These are phyloP conservation scores for Sequoiadendron giganteum DNA, from an alignment of 75 land plant species.

Conservation along the genomic window DNA sequence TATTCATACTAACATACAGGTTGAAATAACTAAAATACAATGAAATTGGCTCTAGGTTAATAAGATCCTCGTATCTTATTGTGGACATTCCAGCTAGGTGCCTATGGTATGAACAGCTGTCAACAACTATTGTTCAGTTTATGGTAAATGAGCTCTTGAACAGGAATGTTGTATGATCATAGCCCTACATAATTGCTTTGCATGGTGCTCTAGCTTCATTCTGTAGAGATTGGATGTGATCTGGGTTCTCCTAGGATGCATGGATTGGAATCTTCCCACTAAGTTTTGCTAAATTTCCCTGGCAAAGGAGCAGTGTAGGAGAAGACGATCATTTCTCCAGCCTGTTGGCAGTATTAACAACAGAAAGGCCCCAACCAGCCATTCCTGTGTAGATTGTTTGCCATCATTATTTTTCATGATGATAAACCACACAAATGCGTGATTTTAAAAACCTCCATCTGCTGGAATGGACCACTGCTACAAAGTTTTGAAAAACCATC, in stretches of 20 bases:
- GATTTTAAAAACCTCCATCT: too few species aligned
- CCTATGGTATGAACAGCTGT: not conserved
- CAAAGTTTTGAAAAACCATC: too few species aligned
- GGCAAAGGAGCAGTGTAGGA: not conserved
- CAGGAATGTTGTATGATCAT: not conserved
- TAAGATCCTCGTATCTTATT: not conserved
- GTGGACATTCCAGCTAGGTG: not conserved
- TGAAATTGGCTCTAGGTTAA: not conserved
- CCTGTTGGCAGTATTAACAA: not conserved
- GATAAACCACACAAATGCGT: not conserved
- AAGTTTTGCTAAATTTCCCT: not conserved
- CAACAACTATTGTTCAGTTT: not conserved
- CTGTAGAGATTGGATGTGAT: not conserved
- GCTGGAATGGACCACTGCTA: too few species aligned
- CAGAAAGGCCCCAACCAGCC: not conserved
- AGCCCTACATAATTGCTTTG: not conserved
- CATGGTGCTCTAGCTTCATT: not conserved
- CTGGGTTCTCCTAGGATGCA: not conserved
- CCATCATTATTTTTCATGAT: not conserved
- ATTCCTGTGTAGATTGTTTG: not conserved
- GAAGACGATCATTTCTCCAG: not conserved
- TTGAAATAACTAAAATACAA: conserved; percentile 11
- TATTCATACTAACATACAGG: not conserved
- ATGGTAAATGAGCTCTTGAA: not conserved
- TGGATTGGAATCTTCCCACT: not conserved